Conservation (phyloP, 1,284 basidiomycete genomes). For the Malassezia caprae region DNA sequence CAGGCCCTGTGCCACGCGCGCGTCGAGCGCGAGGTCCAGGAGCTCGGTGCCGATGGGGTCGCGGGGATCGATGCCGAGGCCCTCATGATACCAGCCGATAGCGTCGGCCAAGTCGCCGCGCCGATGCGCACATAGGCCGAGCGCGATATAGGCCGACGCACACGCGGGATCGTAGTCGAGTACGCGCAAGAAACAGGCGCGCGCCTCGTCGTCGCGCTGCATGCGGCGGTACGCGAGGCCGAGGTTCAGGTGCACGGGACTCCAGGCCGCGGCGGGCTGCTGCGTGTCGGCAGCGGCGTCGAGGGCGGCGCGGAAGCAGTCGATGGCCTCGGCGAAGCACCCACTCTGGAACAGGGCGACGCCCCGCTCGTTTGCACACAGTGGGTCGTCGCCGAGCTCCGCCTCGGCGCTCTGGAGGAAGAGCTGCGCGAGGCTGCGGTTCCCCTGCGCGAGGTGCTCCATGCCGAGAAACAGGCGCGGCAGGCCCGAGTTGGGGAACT, state of each 20-base stretch:
- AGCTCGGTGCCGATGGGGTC: constrained; percentile 16
- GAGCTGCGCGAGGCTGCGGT: constrained; percentile 71
- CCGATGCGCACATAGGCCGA: constrained; percentile 36
- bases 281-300: constrained; percentile 59
- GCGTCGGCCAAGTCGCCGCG: constrained; percentile 30
- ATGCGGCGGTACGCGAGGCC: constrained; percentile 23
- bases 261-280: constrained; percentile 71
- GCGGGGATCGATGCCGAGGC: constrained; percentile 16
- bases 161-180: constrained; percentile 35
- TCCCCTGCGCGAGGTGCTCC: constrained; percentile 87
- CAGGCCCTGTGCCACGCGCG: constrained; percentile 11
- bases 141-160: constrained; percentile 28
- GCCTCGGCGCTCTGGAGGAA: constrained; percentile 69
- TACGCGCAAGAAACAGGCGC: constrained; percentile 21
- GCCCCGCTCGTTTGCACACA: constrained; percentile 82
- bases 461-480: constrained; percentile 93
- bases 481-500: constrained; percentile 87
- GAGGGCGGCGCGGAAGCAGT: constrained; percentile 51
- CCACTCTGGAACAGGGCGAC: constrained; percentile 80
- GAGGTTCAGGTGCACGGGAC: constrained; percentile 62
- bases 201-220: constrained; percentile 21
- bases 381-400: constrained; percentile 74
- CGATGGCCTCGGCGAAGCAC: constrained; percentile 61
- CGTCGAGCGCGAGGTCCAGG: constrained; percentile 11
- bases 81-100: constrained; percentile 34